phyloP scores from a whole-genome alignment of 2,329 filamentous ascomycete species.

The Fusarium sterilihyphosum region DNA sequence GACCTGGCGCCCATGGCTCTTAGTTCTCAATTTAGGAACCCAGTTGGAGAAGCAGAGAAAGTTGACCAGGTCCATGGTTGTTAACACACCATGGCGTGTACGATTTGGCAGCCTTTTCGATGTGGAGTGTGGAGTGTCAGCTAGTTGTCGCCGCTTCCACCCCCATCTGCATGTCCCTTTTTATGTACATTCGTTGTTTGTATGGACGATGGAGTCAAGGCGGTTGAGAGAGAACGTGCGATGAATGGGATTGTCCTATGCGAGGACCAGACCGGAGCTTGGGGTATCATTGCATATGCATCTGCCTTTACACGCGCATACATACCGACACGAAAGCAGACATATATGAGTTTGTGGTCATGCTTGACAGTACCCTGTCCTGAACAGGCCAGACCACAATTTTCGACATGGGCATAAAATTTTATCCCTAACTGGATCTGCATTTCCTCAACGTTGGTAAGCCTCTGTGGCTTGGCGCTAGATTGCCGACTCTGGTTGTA shows the following conservation, averaged over 20 bases:
- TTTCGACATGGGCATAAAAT: conserved; percentile 21
- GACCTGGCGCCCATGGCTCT: conserved; percentile 35
- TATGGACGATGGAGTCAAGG: conserved; percentile 29
- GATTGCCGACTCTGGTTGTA: conserved; percentile 19
- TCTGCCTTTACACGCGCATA: conserved; percentile 39
- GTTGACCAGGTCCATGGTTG: conserved; percentile 24
- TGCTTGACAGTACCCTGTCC: conserved; percentile 7
- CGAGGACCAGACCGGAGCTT: conserved; percentile 39
- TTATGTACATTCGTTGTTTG: conserved; percentile 17
- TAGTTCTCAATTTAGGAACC: conserved; percentile 42
- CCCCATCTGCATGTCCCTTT: conserved; percentile 26
- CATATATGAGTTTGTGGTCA: conserved; percentile 20
- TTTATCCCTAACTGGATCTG: conserved; percentile 25
- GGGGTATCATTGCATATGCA: conserved; percentile 43
- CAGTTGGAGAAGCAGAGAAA: conserved; percentile 34
- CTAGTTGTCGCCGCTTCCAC: conserved; percentile 30
- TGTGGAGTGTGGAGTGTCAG: conserved; percentile 32
- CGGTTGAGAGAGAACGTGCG: conserved; percentile 42
- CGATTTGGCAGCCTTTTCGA: conserved; percentile 15
- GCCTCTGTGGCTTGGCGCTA: conserved; percentile 30
- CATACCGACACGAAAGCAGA: conserved; percentile 33
- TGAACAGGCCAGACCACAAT: background rate
- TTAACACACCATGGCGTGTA: conserved; percentile 37
- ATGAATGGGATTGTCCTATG: conserved; percentile 42
- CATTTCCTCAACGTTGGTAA: conserved; percentile 30